These are phyloP conservation scores for Clarkia xantiana DNA, from an alignment of 345 rosid species.

Conservation along the genomic window DNA sequence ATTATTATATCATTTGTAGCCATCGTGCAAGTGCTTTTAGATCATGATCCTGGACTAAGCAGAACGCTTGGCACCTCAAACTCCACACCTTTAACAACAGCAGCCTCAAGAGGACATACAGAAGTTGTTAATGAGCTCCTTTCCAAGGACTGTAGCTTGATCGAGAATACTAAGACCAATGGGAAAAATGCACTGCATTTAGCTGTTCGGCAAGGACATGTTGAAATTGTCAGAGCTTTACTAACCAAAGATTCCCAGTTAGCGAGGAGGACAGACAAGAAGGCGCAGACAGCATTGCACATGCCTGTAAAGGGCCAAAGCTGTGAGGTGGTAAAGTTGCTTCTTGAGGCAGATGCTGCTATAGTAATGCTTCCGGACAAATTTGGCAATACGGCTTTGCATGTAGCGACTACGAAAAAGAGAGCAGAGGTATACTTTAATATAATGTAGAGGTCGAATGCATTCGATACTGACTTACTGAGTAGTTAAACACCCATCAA, in stretches of 20 bases:
- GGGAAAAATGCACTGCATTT: constrained; percentile 16
- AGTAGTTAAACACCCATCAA: background rate
- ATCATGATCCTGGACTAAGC: constrained; percentile 12
- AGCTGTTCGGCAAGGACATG: constrained; percentile 17
- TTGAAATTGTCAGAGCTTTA: constrained; percentile 13
- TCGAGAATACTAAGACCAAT: constrained; percentile 10
- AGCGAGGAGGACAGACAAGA: constrained; percentile 17
- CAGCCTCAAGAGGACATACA: constrained; percentile 13
- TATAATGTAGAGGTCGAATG: background rate
- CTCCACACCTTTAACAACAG: constrained; percentile 10
- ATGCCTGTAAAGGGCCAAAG: constrained; percentile 20
- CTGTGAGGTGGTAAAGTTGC: constrained; percentile 11
- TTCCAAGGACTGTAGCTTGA: constrained; percentile 10
- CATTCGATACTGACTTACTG: background rate
- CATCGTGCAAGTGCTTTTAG: constrained; percentile 29
- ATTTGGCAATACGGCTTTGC: constrained; percentile 15
- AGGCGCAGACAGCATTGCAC: constrained; percentile 17
- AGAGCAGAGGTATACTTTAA: constrained; percentile 11
- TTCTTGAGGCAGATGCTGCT: constrained; percentile 15
- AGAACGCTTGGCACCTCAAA: constrained; percentile 12
- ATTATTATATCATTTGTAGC: constrained; percentile 25
- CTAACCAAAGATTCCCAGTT: constrained; percentile 14
- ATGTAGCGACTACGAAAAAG: constrained; percentile 17
- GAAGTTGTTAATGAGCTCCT: constrained; percentile 13
- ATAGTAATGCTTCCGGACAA: constrained; percentile 16